Evolutionary conservation across 441 rosid genomes (phyloP).

Genomic region (Isatis lusitanica): DNA sequence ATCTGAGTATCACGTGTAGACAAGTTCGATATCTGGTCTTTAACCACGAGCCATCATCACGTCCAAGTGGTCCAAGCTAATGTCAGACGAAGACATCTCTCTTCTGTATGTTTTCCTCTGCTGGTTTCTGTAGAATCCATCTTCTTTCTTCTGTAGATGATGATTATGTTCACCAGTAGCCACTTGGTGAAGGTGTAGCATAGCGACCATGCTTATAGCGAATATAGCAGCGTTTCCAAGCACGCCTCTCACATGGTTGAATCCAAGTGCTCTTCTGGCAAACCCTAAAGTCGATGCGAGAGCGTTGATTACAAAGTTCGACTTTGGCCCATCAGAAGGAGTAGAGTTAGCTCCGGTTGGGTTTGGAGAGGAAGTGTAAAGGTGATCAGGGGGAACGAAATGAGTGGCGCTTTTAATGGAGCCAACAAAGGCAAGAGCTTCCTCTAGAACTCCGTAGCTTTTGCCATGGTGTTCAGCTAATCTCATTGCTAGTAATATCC

Average conservation of each 20-base stretch:
- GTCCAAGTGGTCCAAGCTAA: conserved; percentile 49
- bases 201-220: conserved; percentile 68
- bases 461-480: conserved; percentile 79
- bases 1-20: conserved; percentile 21
- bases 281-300: conserved; percentile 58
- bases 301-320: conserved; percentile 45
- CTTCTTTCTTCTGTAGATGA: conserved; percentile 40
- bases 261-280: conserved; percentile 55
- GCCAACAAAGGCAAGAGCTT: conserved; percentile 80
- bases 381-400: conserved; percentile 57
- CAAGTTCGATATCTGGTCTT: conserved; percentile 19
- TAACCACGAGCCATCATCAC: conserved; percentile 68
- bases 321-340: conserved; percentile 30
- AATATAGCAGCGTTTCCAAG: conserved; percentile 78
- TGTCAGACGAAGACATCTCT: conserved; percentile 41
- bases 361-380: conserved; percentile 40
- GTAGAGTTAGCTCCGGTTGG: conserved; percentile 38
- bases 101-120: conserved; percentile 37
- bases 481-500: conserved; percentile 77
- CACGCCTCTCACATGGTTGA: conserved; percentile 60
- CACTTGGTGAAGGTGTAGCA: conserved; percentile 66
- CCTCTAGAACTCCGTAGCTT: conserved; percentile 78
- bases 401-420: conserved; percentile 50
- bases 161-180: conserved; percentile 40
- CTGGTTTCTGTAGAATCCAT: conserved; percentile 30